A percentile compares a stretch with the other conserved stretches of the same genome.
These are phyloP conservation scores for Camelina sativa DNA, from an alignment of 345 rosid species.

Conservation along the genomic window DNA sequence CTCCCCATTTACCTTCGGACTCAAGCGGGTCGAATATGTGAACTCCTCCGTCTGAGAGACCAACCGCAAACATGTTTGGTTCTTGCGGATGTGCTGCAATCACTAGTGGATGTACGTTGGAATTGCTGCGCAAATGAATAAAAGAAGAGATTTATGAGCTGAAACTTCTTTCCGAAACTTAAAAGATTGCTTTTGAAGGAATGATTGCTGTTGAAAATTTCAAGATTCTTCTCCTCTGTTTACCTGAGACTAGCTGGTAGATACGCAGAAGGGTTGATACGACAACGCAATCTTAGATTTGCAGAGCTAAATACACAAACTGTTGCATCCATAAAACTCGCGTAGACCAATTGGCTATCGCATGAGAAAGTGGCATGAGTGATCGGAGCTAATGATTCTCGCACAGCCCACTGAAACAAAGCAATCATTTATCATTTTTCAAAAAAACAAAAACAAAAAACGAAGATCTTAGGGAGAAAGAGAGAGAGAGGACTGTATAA, in stretches of 20 bases:
- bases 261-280: constrained; percentile 79
- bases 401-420: constrained; percentile 69
- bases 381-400: constrained; percentile 77
- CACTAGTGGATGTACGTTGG: constrained; percentile 88
- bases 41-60: constrained; percentile 95
- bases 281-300: constrained; percentile 76
- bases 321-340: constrained; percentile 86
- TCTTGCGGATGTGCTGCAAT: constrained; percentile 97
- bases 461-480: constrained; percentile 9
- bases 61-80: constrained; percentile 91
- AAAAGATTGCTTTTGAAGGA: background rate
- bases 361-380: constrained; percentile 95
- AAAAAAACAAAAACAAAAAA: constrained; percentile 3
- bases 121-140: constrained; percentile 53
- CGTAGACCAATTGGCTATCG: constrained; percentile 89
- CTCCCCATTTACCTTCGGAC: constrained; percentile 95
- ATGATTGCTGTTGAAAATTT: background rate
- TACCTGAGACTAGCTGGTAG: constrained; percentile 87
- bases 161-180: background rate
- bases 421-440: constrained; percentile 6
- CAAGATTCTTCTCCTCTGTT: constrained; percentile 27
- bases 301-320: constrained; percentile 79
- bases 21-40: constrained; percentile 93
- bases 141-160: background rate
- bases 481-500: background rate